Base-by-base conservation (phyloP, 139 green algal genomes). In the Pedinophyceae sp. region DNA sequence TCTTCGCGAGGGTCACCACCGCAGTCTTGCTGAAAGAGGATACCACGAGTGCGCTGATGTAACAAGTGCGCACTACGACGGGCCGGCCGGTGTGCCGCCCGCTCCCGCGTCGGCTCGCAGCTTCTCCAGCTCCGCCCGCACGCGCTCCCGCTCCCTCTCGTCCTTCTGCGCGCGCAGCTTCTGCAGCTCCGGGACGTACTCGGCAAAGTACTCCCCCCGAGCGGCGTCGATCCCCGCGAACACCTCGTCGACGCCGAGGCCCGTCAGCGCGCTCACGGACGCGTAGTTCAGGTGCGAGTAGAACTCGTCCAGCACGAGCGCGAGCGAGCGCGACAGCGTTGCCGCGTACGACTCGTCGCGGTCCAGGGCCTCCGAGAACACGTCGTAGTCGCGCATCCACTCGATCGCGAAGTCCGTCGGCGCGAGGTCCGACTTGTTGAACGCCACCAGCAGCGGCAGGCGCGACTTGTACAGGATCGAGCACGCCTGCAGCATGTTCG, bases 401-500 rank as follows among this genome's bases (percentile, higher is more conserved):
- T 93, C 81, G 1, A 86, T 27, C 1, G 78, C 81, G 74, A 93
- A 93, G 5, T 88, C 77, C 52, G 93, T 81, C 23, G 60, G 57
- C 1, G 68, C 62, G 1, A 98, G 80, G 64, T 98, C 90, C 6
- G 65, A 64, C 67, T 98, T 98, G 74, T 98, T 98, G 82, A 97
- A 98, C 15, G 67, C 68, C 52, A 98, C 74, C 38, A 98, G 56
- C 60, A 98, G 69, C 7, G 90, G 91, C 45, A 98, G 78, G 57
- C 78, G 72, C 2, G 76, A 87, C 68, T 96, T 97, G 84, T 98
- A 98, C 50, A 97, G 66, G n/a, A 98, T 94, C 58, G 61, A 80
- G 67, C 75, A 85, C 6, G 77, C 74, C 62, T 84, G 71, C 51
- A 98, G 83, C 91, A 98, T 98, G 73, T 97, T 98, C 62, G 69